These are phyloP conservation scores for Lindgomyces ingoldianus DNA, from an alignment of 495 filamentous ascomycete species.

Conservation along the genomic window DNA sequence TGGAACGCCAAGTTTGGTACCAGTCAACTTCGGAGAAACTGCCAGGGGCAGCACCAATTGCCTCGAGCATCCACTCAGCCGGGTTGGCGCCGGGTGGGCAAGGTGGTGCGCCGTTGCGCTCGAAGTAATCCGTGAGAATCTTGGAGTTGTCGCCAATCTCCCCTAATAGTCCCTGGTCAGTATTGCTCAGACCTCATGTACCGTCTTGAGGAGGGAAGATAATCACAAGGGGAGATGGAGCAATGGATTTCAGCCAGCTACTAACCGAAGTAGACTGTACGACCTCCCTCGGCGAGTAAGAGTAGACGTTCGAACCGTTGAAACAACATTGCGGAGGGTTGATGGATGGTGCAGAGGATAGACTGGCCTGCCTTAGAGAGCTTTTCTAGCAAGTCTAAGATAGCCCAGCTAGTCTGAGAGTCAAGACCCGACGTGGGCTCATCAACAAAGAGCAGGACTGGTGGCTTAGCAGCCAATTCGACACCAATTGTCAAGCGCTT, in stretches of 20 bases:
- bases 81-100: slow-evolving; percentile 76
- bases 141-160: slow-evolving; percentile 78
- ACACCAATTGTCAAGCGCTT: slow-evolving; percentile 37
- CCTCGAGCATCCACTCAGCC: slow-evolving; percentile 92
- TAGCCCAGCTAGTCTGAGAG: slow-evolving; percentile 81
- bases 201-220: too few species aligned
- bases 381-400: slow-evolving; percentile 72
- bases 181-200: too few species aligned
- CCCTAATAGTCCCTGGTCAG: too few species aligned
- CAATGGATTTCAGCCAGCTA: too few species aligned
- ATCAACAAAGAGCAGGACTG: slow-evolving; percentile 36
- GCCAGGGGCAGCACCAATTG: slow-evolving; percentile 84
- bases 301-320: slow-evolving; percentile 83
- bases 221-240: too few species aligned
- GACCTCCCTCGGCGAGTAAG: slow-evolving; percentile 74
- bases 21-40: slow-evolving; percentile 73
- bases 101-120: slow-evolving; percentile 67
- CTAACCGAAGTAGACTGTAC: slow-evolving; percentile 86
- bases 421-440: slow-evolving; percentile 80
- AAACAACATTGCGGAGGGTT: slow-evolving; percentile 84
- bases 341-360: slow-evolving; percentile 88
- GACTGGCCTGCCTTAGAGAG: slow-evolving; percentile 78
- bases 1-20: slow-evolving; percentile 74
- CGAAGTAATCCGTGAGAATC: slow-evolving; percentile 73
- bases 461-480: slow-evolving; percentile 34